These are phyloP conservation scores for Reticulascus tulasneorum DNA, from an alignment of 2,329 filamentous ascomycete genomes.

Conservation along the genomic window DNA sequence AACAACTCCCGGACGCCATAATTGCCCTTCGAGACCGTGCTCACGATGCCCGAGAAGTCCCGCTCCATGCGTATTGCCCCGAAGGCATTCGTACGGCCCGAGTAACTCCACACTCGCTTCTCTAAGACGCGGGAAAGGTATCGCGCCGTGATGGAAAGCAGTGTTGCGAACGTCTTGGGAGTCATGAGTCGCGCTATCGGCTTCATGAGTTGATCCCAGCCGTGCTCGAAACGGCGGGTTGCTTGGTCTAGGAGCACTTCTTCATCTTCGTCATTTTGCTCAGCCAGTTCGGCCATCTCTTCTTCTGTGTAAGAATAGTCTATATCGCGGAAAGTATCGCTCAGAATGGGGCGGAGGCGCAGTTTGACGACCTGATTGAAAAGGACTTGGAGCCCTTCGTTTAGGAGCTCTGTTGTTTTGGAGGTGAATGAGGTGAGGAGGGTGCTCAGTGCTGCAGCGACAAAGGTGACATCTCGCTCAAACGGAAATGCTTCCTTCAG, in stretches of 20 bases:
- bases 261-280: slow-evolving; percentile 50
- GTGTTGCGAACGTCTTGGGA: slow-evolving; percentile 66
- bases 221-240: slow-evolving; percentile 72
- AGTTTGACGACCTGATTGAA: slow-evolving; percentile 85
- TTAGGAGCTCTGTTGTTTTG: slow-evolving; percentile 78
- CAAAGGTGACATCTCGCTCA: slow-evolving; percentile 67
- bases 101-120: slow-evolving; percentile 79
- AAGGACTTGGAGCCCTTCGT: slow-evolving; percentile 79
- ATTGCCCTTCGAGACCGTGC: slow-evolving; percentile 62
- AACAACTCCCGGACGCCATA: slow-evolving; percentile 79
- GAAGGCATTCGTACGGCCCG: slow-evolving; percentile 74
- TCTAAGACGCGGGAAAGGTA: slow-evolving; percentile 78
- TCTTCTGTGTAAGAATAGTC: slow-evolving; percentile 73
- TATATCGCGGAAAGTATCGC: slow-evolving; percentile 85
- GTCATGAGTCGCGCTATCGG: slow-evolving; percentile 85
- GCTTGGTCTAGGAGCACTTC: slow-evolving; percentile 63
- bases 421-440: slow-evolving; percentile 69
- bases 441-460: slow-evolving; percentile 62
- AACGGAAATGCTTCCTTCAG: slow-evolving; percentile 74
- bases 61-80: slow-evolving; percentile 81
- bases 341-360: slow-evolving; percentile 77
- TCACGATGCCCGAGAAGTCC: slow-evolving; percentile 74
- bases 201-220: slow-evolving; percentile 81
- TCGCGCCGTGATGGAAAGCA: slow-evolving; percentile 69
- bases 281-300: slow-evolving; percentile 53